Percentiles rank a stretch among this genome's conserved stretches.
Evolutionary conservation across 371 early-diverging fungal genomes (phyloP).

Genomic region (Mortierella sp.): DNA sequence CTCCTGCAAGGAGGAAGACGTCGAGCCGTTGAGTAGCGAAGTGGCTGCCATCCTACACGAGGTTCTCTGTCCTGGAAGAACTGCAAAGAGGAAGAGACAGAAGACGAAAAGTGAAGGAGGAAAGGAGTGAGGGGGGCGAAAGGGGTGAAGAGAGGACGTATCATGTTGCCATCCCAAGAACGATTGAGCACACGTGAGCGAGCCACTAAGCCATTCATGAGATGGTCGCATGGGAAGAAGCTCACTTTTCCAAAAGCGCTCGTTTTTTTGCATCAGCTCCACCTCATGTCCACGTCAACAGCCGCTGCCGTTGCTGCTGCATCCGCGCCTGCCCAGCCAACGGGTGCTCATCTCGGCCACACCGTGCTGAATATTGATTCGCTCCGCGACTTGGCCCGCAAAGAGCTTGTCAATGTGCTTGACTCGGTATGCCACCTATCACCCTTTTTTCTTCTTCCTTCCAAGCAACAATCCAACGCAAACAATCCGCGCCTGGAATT

Average conservation of each 20-base stretch:
- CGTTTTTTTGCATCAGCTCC: background rate
- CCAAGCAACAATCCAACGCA: background rate
- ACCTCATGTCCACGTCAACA: conserved; percentile 45
- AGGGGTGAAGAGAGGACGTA: background rate
- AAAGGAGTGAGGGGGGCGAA: background rate
- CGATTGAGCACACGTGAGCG: no score
- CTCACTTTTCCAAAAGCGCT: no score
- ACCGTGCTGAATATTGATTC: conserved; percentile 64
- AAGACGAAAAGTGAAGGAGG: background rate
- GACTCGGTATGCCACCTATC: conserved; percentile 68
- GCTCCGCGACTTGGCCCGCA: conserved; percentile 74
- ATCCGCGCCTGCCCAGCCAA: conserved; percentile 39
- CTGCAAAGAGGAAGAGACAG: background rate
- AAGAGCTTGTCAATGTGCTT: conserved; percentile 75
- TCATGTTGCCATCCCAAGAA: no score
- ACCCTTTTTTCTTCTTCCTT: no score
- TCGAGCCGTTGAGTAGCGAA: background rate
- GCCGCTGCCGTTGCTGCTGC: conserved; percentile 53
- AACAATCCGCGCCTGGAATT: no score
- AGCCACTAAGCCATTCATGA: no score
- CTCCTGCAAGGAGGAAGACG: background rate
- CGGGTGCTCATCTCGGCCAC: conserved; percentile 54
- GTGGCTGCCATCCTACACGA: conserved; percentile 3
- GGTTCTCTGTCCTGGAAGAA: no score
- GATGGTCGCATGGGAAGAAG: no score